Base-by-base conservation (phyloP, 495 filamentous ascomycete genomes). In the Aspergillus haitiensis region DNA sequence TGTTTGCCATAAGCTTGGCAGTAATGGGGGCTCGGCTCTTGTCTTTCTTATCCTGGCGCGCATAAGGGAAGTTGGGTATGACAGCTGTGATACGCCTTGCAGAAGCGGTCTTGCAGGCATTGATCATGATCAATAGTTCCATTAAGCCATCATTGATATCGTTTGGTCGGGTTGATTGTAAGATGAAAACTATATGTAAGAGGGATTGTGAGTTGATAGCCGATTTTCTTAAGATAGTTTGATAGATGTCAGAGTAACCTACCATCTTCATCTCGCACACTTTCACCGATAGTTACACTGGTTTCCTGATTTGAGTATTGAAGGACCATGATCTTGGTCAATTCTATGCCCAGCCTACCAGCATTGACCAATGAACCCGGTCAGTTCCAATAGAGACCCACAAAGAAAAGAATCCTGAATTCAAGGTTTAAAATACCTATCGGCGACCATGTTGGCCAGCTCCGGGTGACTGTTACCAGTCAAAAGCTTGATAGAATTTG, bases 21-120 rank as follows among this genome's bases (percentile, higher is more conserved):
- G 88, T 92, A 52, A 79, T 81, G 12, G 93, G 92, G 31, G 93
- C 94, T 57, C 94, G 85, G 47, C 86, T 89, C 80, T 97, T 96
- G 76, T 98, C 94, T 75, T 98, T 98, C 81, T 98, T 98, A 79
- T 98, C 94, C 76, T 98, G 94, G 32, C 94, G 90, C n/a, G 93
- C 93, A 68, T 98, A 97, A 32, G 93, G 93, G 78, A 97, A 98
- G 77, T 98, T 97, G 60, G 94, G 94, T 52, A 97, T 90, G 56
- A 92, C 86, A 61, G 89, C 89, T 18, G 92, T 97, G 75, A 98
- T 97, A 60, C 91, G 87, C 60, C 92, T 84, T 6, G 93, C 92
- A n/a, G 87, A 92, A 37, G 94, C 95, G 21, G 94, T 97, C 66
- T 96, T 93, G 83, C 94, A 98, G 53, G 94, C 94, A 70, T 96